Evolutionary conservation across 1,284 basidiomycete genomes (phyloP).

Genomic region (Puccinia novopanici): DNA sequence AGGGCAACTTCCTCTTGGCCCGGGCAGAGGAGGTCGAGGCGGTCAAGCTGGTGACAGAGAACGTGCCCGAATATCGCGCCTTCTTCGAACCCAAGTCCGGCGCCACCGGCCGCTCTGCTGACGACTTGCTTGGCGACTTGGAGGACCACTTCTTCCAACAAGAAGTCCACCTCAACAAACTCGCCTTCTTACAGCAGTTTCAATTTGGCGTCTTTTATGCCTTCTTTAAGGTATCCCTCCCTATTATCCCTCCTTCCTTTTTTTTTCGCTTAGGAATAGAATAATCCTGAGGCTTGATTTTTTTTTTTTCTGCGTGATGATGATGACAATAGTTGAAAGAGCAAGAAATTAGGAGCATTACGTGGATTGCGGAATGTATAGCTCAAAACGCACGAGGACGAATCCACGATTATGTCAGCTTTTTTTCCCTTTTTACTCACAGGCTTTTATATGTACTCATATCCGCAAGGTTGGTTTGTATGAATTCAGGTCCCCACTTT

Average conservation of each 20-base stretch:
- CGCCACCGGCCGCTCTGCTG: conserved; percentile 53
- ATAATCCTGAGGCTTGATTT: too few relatives aligned
- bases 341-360: conserved; percentile 95
- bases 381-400: conserved; percentile 89
- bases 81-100: conserved; percentile 74
- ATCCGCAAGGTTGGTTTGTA: not conserved
- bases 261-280: not conserved
- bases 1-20: conserved; percentile 90
- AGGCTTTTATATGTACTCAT: not conserved
- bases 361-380: conserved; percentile 69
- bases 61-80: conserved; percentile 80
- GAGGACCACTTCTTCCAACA: conserved; percentile 95
- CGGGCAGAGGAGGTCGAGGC: conserved; percentile 86
- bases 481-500: not conserved
- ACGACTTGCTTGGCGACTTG: conserved; percentile 65
- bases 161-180: conserved; percentile 91
- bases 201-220: conserved; percentile 82
- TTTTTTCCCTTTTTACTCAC: not conserved
- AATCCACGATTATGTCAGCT: conserved; percentile 79
- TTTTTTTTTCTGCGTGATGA: too few relatives aligned
- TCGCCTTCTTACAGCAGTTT: conserved; percentile 83
- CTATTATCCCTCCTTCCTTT: too few relatives aligned
- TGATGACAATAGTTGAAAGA: conserved; percentile 71
- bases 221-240: conserved; percentile 82
- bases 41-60: conserved; percentile 83